Evolutionary conservation across 225 moss, liverwort and hornwort genomes (phyloP), one percentile per base, ranked within the genome.

Genomic region (Bryoerythrophyllum caledonicum): DNA sequence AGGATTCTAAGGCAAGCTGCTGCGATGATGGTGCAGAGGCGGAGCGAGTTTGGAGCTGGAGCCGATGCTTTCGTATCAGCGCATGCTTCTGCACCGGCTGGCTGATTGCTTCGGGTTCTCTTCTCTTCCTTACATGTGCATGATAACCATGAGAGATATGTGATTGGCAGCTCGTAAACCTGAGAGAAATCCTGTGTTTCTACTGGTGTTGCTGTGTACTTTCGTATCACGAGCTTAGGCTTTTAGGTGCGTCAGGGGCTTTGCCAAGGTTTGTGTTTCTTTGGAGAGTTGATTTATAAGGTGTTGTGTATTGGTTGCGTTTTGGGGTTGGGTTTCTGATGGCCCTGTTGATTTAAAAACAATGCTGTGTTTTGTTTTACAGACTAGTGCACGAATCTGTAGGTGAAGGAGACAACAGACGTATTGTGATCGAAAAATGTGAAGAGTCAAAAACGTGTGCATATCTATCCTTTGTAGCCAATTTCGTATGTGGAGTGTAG

Each of bases 1-100:
- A 86, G 83, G 86, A 86, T 89, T 86, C 83, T 89, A 89, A 89
- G 83, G 66, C 83, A 86, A 81, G 81, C 86, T 89, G 81, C 89
- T 80, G 60, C 82, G 68, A 79, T 87, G 81, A 73, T 87, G 82
- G 81, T 87, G 73, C 85, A 93, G 95, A 87, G 88, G 88, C 68
- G 93, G 93, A 76, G 90, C 84, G 78, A 84, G 80, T 17, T 82
- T 99, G 90, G 88, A 88, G 73, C 86, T 99, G 79, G 89, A 93
- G 74, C 93, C 95, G 69, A 95, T 99, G 95, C 86, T 86, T 73
- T 93, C 99, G 32, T 99, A 99, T 80, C 95, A 93, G 63, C 95
- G 99, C 53, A 95, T 99, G 99, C 81, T 99, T 70, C 81, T 99
- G 28, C 99, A 99, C 79, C 91, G 91, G 38, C 86, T 99, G 34